Base-by-base conservation (phyloP, 1,284 basidiomycete species). In the Malassezia furfur region DNA sequence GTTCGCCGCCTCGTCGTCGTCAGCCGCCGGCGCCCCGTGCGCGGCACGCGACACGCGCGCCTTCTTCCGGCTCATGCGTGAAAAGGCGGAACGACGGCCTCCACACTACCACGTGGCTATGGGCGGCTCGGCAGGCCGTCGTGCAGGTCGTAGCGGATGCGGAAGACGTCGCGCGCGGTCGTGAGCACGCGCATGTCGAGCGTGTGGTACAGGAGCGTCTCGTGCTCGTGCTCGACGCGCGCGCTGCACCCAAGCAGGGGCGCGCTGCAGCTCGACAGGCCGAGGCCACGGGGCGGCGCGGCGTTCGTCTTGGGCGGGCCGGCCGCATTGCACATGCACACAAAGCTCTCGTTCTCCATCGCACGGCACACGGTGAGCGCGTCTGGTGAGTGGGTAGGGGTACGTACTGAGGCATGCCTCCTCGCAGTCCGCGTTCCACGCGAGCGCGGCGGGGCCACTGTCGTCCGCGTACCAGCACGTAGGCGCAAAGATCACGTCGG, bases 381-480 rank as follows among this genome's bases (percentile, higher is more conserved):
- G 34, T 68, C 66, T 21, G 28, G 31, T 47, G 14, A 40, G 38
- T 5, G 3, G 36, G n/a, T 31, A 19, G 12, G 14, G 2, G 43
- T 10, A 47, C 45, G 19, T 34, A 47, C 45, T 25, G 7, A 72
- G 55, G 52, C 70, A 59, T 15, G 54, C 48, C 2, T 62, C 64
- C 45, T 74, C 71, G 4, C 65, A 61, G 3, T 52, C 28, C 1
- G 50, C 51, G 50, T 69, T 72, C 65, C 65, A 68, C 3, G 61
- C 48, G 2, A 72, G 54, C 1, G 68, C 70, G 30, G 54, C 48
- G 1, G 61, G 39, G 1, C 70, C 70, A 6, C 65, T 65, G 45
- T 74, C 71, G 7, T 64, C 62, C 9, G 68, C 65, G 49, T 68
- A 74, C 71, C 71, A 74, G 53, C 71, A 72, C 0, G 68, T 74